Evolutionary conservation across 2,329 filamentous ascomycete species (phyloP), one percentile per base, ranked within the genome.

Genomic region (Davidsoniella australis): DNA sequence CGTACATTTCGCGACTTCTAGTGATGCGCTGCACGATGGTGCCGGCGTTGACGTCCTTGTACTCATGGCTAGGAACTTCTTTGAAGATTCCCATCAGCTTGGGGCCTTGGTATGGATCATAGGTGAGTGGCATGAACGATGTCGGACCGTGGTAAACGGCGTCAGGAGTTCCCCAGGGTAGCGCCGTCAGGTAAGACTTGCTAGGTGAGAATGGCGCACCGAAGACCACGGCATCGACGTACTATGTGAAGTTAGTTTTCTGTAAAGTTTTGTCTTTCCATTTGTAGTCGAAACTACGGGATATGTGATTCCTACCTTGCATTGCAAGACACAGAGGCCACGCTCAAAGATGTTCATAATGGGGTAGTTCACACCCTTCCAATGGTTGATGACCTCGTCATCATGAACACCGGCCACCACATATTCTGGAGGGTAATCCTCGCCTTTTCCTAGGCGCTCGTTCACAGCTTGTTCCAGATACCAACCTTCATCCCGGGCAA

Each of bases 311-410:
- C 29, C 6, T 33, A 33, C 29, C 29, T 33, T 33, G 70, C 91
- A 98, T 61, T 98, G 91, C 54, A 96, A 69, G 26, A 96, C 89
- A 62, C 91, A 98, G 18, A 98, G 77, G 1, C 88, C 88, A 40
- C 91, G 82, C 69, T 98, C 91, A 59, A 89, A 94, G 51, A 94
- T 88, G 68, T 96, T 98, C 91, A 98, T 98, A 67, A 98, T 96
- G 23, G 91, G 91, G 62, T 95, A 98, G 67, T 98, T 98, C 58
- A 95, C 74, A 36, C 91, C 89, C 66, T 96, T 96, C 83, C 87
- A 93, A 58, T 82, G 71, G 65, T 98, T 98, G 64, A 98, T 94
- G 53, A 94, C 87, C 55, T 82, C 78, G 62, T 98, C 91, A 59
- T 94, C 85, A 64, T 98, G 91, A 20, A 98, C 80, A 45, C 91